Conservation (phyloP, 805 yeast species). For the Candida koratica region DNA sequence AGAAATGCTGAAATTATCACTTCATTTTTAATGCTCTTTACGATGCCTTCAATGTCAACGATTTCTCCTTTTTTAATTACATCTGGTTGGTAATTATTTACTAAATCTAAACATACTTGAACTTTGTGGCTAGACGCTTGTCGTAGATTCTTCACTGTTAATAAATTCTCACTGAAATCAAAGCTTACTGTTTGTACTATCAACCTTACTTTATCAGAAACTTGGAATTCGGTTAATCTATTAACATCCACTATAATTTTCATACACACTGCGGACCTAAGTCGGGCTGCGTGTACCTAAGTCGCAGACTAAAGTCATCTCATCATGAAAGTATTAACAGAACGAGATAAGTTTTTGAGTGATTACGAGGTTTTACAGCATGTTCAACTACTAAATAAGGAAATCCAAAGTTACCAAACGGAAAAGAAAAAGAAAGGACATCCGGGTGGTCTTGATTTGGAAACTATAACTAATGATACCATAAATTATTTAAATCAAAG, state of each 20-base stretch:
- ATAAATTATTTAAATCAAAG: slow-evolving; percentile 36
- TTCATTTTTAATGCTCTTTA: neutral
- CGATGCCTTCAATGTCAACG: slow-evolving; percentile 6
- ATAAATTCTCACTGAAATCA: slow-evolving; percentile 1
- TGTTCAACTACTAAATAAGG: slow-evolving; percentile 34
- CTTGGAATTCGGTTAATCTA: neutral
- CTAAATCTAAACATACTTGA: neutral
- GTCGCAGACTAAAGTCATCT: too few relatives aligned
- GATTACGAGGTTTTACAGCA: slow-evolving; percentile 63
- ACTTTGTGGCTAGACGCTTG: neutral
- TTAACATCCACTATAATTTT: slow-evolving; percentile 2
- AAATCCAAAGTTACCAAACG: slow-evolving; percentile 15
- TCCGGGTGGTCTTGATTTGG: slow-evolving; percentile 45
- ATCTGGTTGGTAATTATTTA: slow-evolving; percentile 2
- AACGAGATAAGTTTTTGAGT: slow-evolving; percentile 57
- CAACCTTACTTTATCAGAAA: slow-evolving; percentile 1
- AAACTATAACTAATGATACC: slow-evolving; percentile 47
- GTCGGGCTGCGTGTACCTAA: too few relatives aligned
- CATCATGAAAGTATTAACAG: slow-evolving; percentile 38
- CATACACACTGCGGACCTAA: too few relatives aligned
- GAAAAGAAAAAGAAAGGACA: slow-evolving; percentile 28
- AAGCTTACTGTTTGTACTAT: slow-evolving; percentile 7
- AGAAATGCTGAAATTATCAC: neutral
- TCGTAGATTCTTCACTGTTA: slow-evolving; percentile 1
- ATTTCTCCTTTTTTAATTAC: slow-evolving; percentile 7